Base-by-base conservation (phyloP, 2,329 filamentous ascomycete genomes). In the Ascosphaera aggregata region DNA sequence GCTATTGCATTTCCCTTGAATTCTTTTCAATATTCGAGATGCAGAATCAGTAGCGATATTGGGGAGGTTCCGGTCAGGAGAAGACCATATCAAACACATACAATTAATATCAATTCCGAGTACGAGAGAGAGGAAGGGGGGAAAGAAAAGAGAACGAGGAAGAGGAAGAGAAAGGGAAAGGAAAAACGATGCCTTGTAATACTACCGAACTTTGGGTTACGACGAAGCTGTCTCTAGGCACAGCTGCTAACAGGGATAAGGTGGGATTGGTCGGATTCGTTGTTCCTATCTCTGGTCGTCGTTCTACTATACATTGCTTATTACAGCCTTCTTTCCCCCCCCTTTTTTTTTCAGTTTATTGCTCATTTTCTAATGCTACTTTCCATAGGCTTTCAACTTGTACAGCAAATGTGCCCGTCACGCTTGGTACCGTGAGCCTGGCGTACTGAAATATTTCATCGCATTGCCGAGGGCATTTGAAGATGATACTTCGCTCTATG, bases 371-470 rank as follows among this genome's bases (percentile, higher is more conserved):
- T n/a, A n/a, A 31, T 31, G 27, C n/a, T 9, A 9, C 9, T 31
- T 15, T 8, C 8, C 18, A 36, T 19, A 37, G 36, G 36, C 17
- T 7, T 20, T 37, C 13, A 18, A 19, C 9, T 8, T 37, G 15
- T 37, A 18, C 18, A 18, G 36, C 16, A 18, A 37, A 8, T 18
- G n/a, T 19, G 36, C 36, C 4, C 36, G 19, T 8, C 19, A 37
- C n/a, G 36, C 36, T 4, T 20, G 16, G 36, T n/a, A 9, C 16
- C 36, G 19, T 19, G 36, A 37, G 19, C 36, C 36, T 4, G 36
- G 36, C 13, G 36, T 37, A 8, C 18, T 37, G 13, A 37, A 37
- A n/a, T 37, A 37, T n/a, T 37, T 18, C 18, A 7, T 37, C n/a
- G 19, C 36, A 4, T 9, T 37, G 8, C 36, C 36, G 13, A 9